phyloP scores from a whole-genome alignment of 768 basidiomycete species.

The Tricholomella constricta region DNA sequence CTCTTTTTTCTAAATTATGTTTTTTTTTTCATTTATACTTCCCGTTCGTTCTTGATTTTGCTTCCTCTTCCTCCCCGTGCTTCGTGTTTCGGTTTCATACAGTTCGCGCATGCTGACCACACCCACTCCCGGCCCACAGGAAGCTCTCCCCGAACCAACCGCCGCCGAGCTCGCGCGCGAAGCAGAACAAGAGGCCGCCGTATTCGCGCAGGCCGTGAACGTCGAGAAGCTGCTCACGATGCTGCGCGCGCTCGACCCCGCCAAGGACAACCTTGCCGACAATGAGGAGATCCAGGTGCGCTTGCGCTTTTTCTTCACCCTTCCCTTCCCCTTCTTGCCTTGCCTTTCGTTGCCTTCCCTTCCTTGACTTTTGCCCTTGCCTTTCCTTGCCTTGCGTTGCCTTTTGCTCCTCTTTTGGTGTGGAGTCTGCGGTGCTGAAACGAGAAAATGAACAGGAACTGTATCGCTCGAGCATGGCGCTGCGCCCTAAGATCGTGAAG shows the following conservation, averaged over 20 bases:
- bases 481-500: slow-evolving; percentile 94
- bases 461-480: slow-evolving; percentile 85
- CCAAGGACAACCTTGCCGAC: slow-evolving; percentile 84
- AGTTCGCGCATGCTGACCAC: no score
- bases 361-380: no score
- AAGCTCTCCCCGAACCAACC: slow-evolving; percentile 84
- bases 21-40: no score
- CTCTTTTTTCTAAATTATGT: no score
- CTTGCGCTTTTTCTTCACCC: slow-evolving; percentile 15
- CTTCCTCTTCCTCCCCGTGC: background rate
- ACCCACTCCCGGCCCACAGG: no score
- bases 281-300: slow-evolving; percentile 85
- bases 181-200: slow-evolving; percentile 82
- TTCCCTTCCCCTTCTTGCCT: background rate
- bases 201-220: slow-evolving; percentile 84
- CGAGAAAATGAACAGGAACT: slow-evolving; percentile 69
- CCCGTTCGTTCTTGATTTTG: no score
- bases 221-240: slow-evolving; percentile 80
- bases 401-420: no score
- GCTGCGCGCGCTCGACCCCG: slow-evolving; percentile 71
- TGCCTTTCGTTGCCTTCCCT: no score
- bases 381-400: no score
- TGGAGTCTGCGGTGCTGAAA: no score
- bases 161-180: slow-evolving; percentile 75
- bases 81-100: no score